Evolutionary conservation across 306 rosid genomes (phyloP).

Genomic region (Cucumis cinereus): DNA sequence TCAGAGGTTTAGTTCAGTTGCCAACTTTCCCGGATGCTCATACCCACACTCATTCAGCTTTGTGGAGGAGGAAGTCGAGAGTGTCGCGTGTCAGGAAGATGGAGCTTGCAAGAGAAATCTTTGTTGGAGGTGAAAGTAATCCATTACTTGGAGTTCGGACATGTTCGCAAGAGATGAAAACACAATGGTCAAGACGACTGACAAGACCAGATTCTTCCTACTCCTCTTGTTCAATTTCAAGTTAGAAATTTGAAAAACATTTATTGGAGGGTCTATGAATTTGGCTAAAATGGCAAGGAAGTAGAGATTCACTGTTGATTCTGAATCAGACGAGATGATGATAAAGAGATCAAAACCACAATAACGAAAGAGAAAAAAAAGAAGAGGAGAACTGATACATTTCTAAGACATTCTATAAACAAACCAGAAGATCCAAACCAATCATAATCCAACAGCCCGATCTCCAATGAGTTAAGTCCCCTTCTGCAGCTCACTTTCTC

Average conservation of each 20-base stretch:
- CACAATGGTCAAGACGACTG: too few species aligned
- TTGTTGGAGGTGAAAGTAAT: conserved; percentile 33
- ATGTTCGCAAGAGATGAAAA: conserved; percentile 19
- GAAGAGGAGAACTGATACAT: conserved; percentile 76
- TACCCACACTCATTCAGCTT: conserved; percentile 49
- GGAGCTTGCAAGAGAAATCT: conserved; percentile 71
- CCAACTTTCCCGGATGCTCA: conserved; percentile 77
- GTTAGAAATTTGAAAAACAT: conserved; percentile 56
- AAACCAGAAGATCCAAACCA: conserved; percentile 70
- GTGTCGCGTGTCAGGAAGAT: conserved; percentile 62
- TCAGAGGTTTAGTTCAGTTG: too few species aligned
- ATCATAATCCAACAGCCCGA: conserved; percentile 28
- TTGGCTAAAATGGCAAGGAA: conserved; percentile 45
- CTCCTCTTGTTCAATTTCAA: conserved; percentile 60
- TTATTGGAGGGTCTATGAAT: conserved; percentile 49
- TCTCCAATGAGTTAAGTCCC: not conserved
- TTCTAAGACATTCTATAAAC: conserved; percentile 64
- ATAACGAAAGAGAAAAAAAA: conserved; percentile 22
- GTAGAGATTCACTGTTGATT: conserved; percentile 16
- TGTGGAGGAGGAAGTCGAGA: conserved; percentile 45
- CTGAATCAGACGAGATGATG: conserved; percentile 51
- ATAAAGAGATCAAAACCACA: conserved; percentile 26
- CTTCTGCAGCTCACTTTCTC: not conserved
- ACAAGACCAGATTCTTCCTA: conserved; percentile 20
- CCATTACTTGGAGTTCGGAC: conserved; percentile 24